Percentiles rank a stretch among this genome's conserved stretches.
Conservation (phyloP, 1,284 basidiomycete genomes). For the Lentinula novae-zelandiae region DNA sequence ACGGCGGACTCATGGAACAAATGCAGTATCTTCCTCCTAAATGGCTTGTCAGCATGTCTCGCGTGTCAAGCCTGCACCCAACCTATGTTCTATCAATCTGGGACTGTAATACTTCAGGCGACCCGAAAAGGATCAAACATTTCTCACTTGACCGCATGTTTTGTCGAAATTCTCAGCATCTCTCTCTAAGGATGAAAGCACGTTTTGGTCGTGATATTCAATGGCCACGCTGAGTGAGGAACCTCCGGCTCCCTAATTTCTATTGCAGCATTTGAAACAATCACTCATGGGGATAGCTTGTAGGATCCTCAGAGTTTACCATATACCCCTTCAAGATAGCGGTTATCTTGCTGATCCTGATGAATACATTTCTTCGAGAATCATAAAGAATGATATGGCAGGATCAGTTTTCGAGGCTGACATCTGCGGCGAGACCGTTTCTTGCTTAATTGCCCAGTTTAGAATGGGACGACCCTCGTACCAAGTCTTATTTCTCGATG, state of each 20-base stretch:
- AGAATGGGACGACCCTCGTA: slow-evolving; percentile 25
- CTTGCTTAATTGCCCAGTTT: slow-evolving; percentile 31
- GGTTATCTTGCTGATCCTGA: neutral
- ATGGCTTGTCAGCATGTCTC: slow-evolving; percentile 46
- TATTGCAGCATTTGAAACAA: slow-evolving; percentile 1
- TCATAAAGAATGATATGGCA: neutral
- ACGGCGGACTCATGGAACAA: slow-evolving; percentile 34
- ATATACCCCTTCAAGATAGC: slow-evolving; percentile 2
- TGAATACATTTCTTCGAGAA: neutral
- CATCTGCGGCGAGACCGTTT: slow-evolving; percentile 28
- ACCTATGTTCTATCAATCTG: slow-evolving; percentile 34
- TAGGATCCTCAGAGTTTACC: slow-evolving; percentile 4
- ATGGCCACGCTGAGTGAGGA: slow-evolving; percentile 17
- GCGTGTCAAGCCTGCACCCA: slow-evolving; percentile 23
- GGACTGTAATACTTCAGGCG: slow-evolving; percentile 28
- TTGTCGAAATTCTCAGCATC: slow-evolving; percentile 31
- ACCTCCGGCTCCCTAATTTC: slow-evolving; percentile 5
- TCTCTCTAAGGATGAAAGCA: slow-evolving; percentile 22
- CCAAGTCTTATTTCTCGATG: slow-evolving; percentile 35
- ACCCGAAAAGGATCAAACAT: slow-evolving; percentile 24
- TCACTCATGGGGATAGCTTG: neutral
- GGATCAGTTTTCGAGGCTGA: slow-evolving; percentile 18
- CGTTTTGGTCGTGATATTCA: slow-evolving; percentile 30
- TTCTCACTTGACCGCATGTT: slow-evolving; percentile 30
- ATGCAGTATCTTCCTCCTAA: slow-evolving; percentile 42